Evolutionary conservation across 345 rosid genomes (phyloP).

Genomic region (Dipteronia dyeriana): DNA sequence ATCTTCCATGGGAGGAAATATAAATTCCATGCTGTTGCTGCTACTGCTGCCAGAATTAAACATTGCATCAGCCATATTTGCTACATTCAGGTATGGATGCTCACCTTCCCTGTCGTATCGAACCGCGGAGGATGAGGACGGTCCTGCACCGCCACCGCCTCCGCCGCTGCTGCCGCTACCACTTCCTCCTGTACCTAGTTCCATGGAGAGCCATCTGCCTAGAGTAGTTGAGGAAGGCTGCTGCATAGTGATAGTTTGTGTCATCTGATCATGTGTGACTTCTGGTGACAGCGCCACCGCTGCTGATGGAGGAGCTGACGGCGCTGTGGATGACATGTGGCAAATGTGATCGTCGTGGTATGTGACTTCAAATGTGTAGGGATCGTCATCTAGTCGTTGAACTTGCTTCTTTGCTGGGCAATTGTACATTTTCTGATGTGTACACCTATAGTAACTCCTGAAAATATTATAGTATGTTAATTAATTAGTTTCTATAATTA

Average conservation of each 20-base stretch:
- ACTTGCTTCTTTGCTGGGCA: slow-evolving; percentile 93
- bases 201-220: slow-evolving; percentile 36
- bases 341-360: slow-evolving; percentile 79
- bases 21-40: slow-evolving; percentile 54
- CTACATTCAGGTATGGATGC: slow-evolving; percentile 24
- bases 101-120: slow-evolving; percentile 33
- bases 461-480: background rate
- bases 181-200: slow-evolving; percentile 26
- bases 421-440: slow-evolving; percentile 74
- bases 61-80: slow-evolving; percentile 61
- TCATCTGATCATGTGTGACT: background rate
- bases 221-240: slow-evolving; percentile 10
- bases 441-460: slow-evolving; percentile 87
- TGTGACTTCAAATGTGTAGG: slow-evolving; percentile 53
- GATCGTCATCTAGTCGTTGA: slow-evolving; percentile 71
- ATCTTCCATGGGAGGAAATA: slow-evolving; percentile 41
- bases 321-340: slow-evolving; percentile 63
- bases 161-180: slow-evolving; percentile 11
- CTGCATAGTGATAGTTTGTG: slow-evolving; percentile 4
- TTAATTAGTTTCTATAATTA: too few species aligned
- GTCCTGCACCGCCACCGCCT: slow-evolving; percentile 28
- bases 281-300: background rate
- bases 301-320: slow-evolving; percentile 28
- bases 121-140: slow-evolving; percentile 12
- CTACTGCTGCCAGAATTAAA: slow-evolving; percentile 65